Percentiles rank a stretch among this genome's conserved stretches.
These are phyloP conservation scores for Ensete ventricosum DNA, from an alignment of 176 grass and related monocot species.

Conservation along the genomic window DNA sequence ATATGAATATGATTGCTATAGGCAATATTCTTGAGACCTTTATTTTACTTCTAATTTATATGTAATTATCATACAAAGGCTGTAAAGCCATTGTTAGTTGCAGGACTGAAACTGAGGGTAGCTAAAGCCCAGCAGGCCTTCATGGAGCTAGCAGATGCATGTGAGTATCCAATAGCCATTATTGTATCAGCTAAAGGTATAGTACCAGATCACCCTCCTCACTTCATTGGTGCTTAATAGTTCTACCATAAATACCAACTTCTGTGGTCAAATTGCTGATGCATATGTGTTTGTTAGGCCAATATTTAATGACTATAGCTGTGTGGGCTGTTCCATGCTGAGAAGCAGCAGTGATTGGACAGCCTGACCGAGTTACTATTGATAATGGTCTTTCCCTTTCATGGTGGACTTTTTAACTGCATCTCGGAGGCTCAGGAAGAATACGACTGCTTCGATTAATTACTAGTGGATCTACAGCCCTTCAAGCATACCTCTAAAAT, in stretches of 20 bases:
- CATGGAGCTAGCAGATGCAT: too few relatives aligned
- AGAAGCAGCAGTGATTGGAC: constrained; percentile 1
- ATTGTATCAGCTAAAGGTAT: constrained; percentile 8
- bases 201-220: constrained; percentile 2
- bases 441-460: constrained; percentile 11
- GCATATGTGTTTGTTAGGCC: constrained; percentile 9
- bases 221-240: constrained; percentile 16
- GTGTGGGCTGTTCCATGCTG: constrained; percentile 9
- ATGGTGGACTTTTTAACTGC: constrained; percentile 11
- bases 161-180: not conserved
- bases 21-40: too few relatives aligned
- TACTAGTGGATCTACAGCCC: constrained; percentile 4
- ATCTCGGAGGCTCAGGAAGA: constrained; percentile 5
- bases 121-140: too few relatives aligned
- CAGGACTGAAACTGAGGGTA: too few relatives aligned
- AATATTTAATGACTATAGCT: constrained; percentile 18
- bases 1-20: too few relatives aligned
- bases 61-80: too few relatives aligned
- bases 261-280: constrained; percentile 15
- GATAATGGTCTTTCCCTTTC: constrained; percentile 11
- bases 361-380: constrained; percentile 1
- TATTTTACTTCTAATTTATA: too few relatives aligned
- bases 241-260: constrained; percentile 9
- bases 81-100: too few relatives aligned
- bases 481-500: not conserved